Evolutionary conservation across 495 filamentous ascomycete genomes (phyloP), one percentile per base, ranked within the genome.

Genomic region (Physcia stellaris): DNA sequence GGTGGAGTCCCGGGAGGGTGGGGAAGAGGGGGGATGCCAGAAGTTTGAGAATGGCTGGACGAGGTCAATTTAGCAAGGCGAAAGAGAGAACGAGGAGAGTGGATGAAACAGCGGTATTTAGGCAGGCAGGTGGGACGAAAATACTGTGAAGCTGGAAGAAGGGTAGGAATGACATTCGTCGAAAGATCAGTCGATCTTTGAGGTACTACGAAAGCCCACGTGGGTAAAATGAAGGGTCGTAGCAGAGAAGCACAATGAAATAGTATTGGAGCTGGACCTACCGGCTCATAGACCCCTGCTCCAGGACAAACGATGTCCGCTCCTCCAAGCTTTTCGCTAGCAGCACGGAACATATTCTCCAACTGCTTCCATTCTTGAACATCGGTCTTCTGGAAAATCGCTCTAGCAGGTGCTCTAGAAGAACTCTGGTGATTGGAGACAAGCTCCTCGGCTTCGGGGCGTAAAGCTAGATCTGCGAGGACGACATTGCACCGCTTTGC

Each of bases 261-360:
- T n/a, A n/a, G n/a, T n/a, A n/a, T n/a, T n/a, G n/a, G n/a, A n/a
- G n/a, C n/a, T n/a, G 16, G 33, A 36, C 56, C 19, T 53, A 70
- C 64, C 40, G 75, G 77, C 47, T 83, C 78, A 54, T 63, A 81
- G 39, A 82, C 56, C 10, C 78, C 78, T n/a, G 78, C 78, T 7
- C 78, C 77, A 4, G 77, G 75, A 47, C 72, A 76, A 30, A 81
- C 73, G 38, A 83, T 71, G 46, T 82, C 77, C 6, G 73, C 51
- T 13, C 63, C 63, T 9, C 68, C 69, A 41, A 83, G 79, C 32
- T 69, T 64, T 39, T 51, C 50, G 34, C 64, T 57, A 0, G 67
- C 69, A 1, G 63, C 59, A 15, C 66, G 55, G 38, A 83, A 79
- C 60, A 79, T 69, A 11, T 54, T 49, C 32, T 69, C 59, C 2